These are phyloP conservation scores for grape (Vitis vinifera) DNA, from an alignment of 164 flowering plant species.

Conservation along the genomic window ASM3070453v1 NC_081812.1:5298001-5298500, in stretches of 20 bases:
- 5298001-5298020: background rate
- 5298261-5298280: slow-evolving; percentile 23
- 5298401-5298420: slow-evolving; percentile 7
- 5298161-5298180: slow-evolving; percentile 12
- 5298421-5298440: background rate
- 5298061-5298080: slow-evolving; percentile 20
- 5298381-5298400: slow-evolving; percentile 14
- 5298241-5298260: slow-evolving; percentile 11
- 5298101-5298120: slow-evolving; percentile 5
- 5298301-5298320: slow-evolving; percentile 20
- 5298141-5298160: slow-evolving; percentile 24
- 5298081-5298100: slow-evolving; percentile 3
- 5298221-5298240: slow-evolving; percentile 16
- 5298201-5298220: slow-evolving; percentile 13
- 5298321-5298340: slow-evolving; percentile 22
- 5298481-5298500: too few relatives aligned
- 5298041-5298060: slow-evolving; percentile 2
- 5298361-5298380: slow-evolving; percentile 14
- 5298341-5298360: slow-evolving; percentile 23
- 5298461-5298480: too few relatives aligned
- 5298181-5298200: slow-evolving; percentile 1
- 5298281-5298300: slow-evolving; percentile 16
- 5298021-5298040: slow-evolving; percentile 1
- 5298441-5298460: too few relatives aligned
- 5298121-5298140: slow-evolving; percentile 19